Base-by-base conservation (phyloP, 2,329 filamentous ascomycete species). In the Colletotrichum chlorophyti region DNA sequence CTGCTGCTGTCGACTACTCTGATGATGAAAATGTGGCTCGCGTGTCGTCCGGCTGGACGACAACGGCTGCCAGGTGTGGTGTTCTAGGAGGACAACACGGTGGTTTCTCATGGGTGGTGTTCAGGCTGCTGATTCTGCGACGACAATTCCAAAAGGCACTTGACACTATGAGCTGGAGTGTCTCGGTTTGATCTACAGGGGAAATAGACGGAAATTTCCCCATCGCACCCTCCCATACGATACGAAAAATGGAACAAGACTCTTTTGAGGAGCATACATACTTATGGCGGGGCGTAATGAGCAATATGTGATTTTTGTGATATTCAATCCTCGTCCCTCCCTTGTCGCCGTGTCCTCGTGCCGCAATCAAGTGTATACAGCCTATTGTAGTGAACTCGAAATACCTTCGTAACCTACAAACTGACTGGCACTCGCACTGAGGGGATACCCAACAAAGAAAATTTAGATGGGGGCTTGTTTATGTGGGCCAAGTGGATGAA, bases 161-260 rank as follows among this genome's bases (percentile, higher is more conserved):
- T 51, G 58, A 45, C 54, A 59, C 59, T 49, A 54, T 58, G 61
- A 58, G 48, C 50, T 61, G 61, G 58, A 61, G 58, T 59, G 53
- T 53, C 47, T 53, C 48, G 58, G 58, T 46, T 37, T 57, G 57
- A 60, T 32, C 29, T 23, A 31, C 57, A 47, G 45, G 52, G 37
- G 23, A 32, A 31, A n/a, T 47, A 49, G 42, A 11, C 27, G 19
- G 26, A 48, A 59, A 38, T 59, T n/a, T n/a, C n/a, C n/a, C n/a
- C n/a, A n/a, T n/a, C n/a, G n/a, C n/a, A n/a, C n/a, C n/a, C n/a
- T n/a, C n/a, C 42, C 38, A 52, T 43, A 34, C 51, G 57, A 60
- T 60, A 60, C 57, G 57, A 60, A 60, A 49, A 59, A 55, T 55
- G 57, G 52, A 60, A 59, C 55, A 60, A n/a, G 43, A 55, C 43